Percentiles rank a stretch among this genome's conserved stretches.
Conservation (phyloP, 805 yeast genomes). For the Phaffomyces opuntiae region DNA sequence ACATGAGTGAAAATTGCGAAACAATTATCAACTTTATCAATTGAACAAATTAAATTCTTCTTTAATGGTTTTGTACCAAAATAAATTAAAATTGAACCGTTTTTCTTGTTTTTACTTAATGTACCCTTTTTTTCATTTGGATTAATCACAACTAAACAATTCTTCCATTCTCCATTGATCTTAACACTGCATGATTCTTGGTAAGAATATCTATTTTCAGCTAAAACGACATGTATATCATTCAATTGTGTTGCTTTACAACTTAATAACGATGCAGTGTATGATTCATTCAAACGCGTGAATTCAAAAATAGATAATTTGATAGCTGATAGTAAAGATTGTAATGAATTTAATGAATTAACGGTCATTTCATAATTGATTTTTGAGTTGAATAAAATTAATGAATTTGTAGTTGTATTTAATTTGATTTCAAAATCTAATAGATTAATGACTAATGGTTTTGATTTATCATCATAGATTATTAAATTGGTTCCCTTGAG, state of each 20-base stretch:
- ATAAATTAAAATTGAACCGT: slow-evolving; percentile 50
- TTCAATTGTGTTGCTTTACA: slow-evolving; percentile 48
- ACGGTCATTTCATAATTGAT: slow-evolving; percentile 21
- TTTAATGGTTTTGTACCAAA: slow-evolving; percentile 38
- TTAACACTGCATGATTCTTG: slow-evolving; percentile 60
- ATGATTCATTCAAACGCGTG: slow-evolving; percentile 50
- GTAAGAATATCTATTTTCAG: slow-evolving; percentile 38
- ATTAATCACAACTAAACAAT: slow-evolving; percentile 41
- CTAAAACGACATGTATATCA: slow-evolving; percentile 52
- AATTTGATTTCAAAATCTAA: slow-evolving; percentile 8
- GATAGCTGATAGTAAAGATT: slow-evolving; percentile 41
- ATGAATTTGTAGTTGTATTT: background rate
- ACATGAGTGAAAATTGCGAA: slow-evolving; percentile 55
- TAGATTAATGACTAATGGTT: slow-evolving; percentile 30
- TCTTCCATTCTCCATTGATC: slow-evolving; percentile 52
- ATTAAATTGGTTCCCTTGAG: slow-evolving; percentile 48
- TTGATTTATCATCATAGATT: slow-evolving; percentile 25
- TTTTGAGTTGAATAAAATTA: slow-evolving; percentile 1
- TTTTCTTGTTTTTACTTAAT: slow-evolving; percentile 20
- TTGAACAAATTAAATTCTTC: slow-evolving; percentile 44
- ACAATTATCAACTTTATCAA: slow-evolving; percentile 36
- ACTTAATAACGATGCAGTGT: slow-evolving; percentile 57
- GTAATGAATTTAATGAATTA: slow-evolving; percentile 5
- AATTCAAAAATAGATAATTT: slow-evolving; percentile 51
- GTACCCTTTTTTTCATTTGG: slow-evolving; percentile 31